A percentile compares a stretch with the other conserved stretches of the same genome.
phyloP scores from a whole-genome alignment of 306 rosid genomes.

The Pterocarpus santalinus region DNA sequence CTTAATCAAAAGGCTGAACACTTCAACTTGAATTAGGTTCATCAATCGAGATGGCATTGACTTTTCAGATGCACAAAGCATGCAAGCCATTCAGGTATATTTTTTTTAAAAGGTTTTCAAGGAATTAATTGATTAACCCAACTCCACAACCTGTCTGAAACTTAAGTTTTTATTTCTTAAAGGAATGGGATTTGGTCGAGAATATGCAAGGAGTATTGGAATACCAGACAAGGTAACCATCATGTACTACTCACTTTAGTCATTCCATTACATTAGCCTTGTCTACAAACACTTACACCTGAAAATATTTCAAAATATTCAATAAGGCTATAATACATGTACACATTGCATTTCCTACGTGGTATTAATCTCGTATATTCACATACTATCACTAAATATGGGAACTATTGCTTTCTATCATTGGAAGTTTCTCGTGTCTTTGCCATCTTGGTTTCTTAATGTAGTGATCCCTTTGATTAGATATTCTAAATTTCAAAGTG shows the following conservation, averaged over 20 bases:
- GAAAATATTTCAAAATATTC: neutral
- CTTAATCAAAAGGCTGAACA: constrained; percentile 33
- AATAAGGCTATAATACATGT: neutral
- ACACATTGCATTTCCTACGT: constrained; percentile 18
- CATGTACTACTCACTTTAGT: constrained; percentile 32
- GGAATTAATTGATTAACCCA: constrained; percentile 43
- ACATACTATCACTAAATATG: neutral
- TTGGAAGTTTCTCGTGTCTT: constrained; percentile 33
- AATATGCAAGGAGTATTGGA: constrained; percentile 93
- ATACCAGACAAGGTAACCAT: constrained; percentile 93
- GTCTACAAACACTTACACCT: neutral
- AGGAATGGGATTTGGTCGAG: constrained; percentile 99
- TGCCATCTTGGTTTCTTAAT: constrained; percentile 33
- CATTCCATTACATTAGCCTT: constrained; percentile 15
- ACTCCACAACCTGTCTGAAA: constrained; percentile 40
- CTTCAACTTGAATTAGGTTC: constrained; percentile 68
- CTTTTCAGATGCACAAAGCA: constrained; percentile 96
- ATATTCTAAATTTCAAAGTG: constrained; percentile 94
- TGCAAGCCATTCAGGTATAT: constrained; percentile 94
- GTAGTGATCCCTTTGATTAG: constrained; percentile 51
- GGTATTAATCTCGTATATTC: constrained; percentile 14
- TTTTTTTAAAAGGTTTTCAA: constrained; percentile 39
- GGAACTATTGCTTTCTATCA: neutral
- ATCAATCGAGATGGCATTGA: constrained; percentile 94
- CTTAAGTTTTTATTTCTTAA: constrained; percentile 42